Evolutionary conservation across 306 rosid species (phyloP).

Genomic region (Hippophae tibetana): DNA sequence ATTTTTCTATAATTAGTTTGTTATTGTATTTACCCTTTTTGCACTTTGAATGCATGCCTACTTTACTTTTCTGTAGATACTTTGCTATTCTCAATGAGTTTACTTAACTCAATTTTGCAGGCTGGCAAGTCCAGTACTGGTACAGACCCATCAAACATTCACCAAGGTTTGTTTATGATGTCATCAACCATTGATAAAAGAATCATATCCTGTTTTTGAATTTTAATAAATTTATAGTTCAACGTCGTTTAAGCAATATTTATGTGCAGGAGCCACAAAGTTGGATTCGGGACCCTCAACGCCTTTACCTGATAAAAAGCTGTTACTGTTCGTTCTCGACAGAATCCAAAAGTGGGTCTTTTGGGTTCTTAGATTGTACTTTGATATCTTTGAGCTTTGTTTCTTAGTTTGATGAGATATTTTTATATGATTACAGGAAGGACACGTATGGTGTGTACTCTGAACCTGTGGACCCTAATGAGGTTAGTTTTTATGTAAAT

Average conservation of each 20-base stretch:
- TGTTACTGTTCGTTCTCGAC: slow-evolving; percentile 52
- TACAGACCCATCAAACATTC: slow-evolving; percentile 26
- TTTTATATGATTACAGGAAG: slow-evolving; percentile 42
- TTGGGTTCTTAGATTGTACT: slow-evolving; percentile 20
- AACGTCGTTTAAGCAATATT: slow-evolving; percentile 12
- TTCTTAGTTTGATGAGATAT: slow-evolving; percentile 17
- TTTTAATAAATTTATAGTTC: slow-evolving; percentile 2
- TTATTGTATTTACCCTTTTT: slow-evolving; percentile 33
- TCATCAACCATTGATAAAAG: slow-evolving; percentile 3
- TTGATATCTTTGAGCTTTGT: slow-evolving; percentile 19
- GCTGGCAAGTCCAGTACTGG: slow-evolving; percentile 40
- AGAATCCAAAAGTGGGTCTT: slow-evolving; percentile 58
- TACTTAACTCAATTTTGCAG: slow-evolving; percentile 24
- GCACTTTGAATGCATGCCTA: slow-evolving; percentile 30
- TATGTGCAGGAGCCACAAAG: slow-evolving; percentile 28
- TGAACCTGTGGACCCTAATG: slow-evolving; percentile 59
- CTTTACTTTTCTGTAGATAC: slow-evolving; percentile 22
- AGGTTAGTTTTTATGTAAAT: slow-evolving; percentile 37
- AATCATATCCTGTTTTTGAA: slow-evolving; percentile 2
- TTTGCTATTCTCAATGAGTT: slow-evolving; percentile 5
- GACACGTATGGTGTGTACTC: slow-evolving; percentile 59
- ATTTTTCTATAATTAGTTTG: slow-evolving; percentile 20
- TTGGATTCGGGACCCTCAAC: slow-evolving; percentile 50
- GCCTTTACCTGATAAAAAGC: slow-evolving; percentile 53
- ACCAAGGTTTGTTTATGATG: slow-evolving; percentile 32